Conservation (phyloP, 2,329 filamentous ascomycete genomes). For the Aspergillus intermedius region DNA sequence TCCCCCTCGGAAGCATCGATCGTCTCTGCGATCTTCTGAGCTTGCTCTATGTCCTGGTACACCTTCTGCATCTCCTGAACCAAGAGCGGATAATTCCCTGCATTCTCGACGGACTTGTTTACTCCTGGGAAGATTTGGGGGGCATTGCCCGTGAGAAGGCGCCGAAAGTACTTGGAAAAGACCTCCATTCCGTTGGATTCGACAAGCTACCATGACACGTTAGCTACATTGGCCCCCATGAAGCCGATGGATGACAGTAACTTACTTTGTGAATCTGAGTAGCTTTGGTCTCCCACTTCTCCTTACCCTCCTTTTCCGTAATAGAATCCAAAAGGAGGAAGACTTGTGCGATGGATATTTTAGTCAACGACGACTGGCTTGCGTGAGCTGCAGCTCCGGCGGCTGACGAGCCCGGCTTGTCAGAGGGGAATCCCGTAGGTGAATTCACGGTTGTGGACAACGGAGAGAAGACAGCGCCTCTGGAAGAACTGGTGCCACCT, state of each 20-base stretch:
- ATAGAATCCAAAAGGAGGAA: conserved; percentile 90
- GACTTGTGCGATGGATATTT: conserved; percentile 92
- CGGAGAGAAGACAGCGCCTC: conserved; percentile 55
- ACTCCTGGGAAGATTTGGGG: conserved; percentile 79
- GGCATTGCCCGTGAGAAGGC: conserved; percentile 85
- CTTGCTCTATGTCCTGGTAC: conserved; percentile 70
- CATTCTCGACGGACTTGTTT: conserved; percentile 64
- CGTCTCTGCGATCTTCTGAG: conserved; percentile 84
- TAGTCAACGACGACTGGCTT: conserved; percentile 63
- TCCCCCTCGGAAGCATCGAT: conserved; percentile 88
- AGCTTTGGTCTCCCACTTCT: conserved; percentile 87
- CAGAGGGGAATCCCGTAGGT: conserved; percentile 46
- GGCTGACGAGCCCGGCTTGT: conserved; percentile 38
- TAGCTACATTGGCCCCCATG: conserved; percentile 1
- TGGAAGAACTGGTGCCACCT: conserved; percentile 50
- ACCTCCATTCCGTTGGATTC: conserved; percentile 99
- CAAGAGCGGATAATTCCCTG: conserved; percentile 77
- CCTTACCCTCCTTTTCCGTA: conserved; percentile 85
- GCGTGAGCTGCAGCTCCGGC: conserved; percentile 38
- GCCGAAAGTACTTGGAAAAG: conserved; percentile 90
- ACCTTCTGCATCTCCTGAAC: conserved; percentile 81
- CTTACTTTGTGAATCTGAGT: conserved; percentile 87
- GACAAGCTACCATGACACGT: conserved; percentile 59
- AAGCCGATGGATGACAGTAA: conserved; percentile 13
- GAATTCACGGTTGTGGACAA: conserved; percentile 51